Evolutionary conservation across 2,329 filamentous ascomycete genomes (phyloP).

Genomic region (Blastomyces silverae): DNA sequence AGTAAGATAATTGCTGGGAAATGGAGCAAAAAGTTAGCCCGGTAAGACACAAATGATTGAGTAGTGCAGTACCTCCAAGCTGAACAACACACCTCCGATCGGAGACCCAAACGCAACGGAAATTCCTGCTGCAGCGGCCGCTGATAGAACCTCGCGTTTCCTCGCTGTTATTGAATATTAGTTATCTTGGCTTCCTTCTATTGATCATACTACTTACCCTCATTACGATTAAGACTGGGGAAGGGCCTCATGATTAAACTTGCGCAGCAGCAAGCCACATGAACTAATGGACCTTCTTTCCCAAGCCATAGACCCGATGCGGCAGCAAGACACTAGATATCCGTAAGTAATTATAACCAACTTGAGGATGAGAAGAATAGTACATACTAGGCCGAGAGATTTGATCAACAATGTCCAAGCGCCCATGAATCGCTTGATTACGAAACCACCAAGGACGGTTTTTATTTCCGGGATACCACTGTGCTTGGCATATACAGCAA

Average conservation of each 20-base stretch:
- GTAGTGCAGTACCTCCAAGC: conserved; percentile 65
- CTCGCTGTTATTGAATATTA: conserved; percentile 53
- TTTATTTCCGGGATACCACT: conserved; percentile 99
- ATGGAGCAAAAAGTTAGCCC: conserved; percentile 21
- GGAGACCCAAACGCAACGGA: conserved; percentile 91
- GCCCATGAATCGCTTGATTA: conserved; percentile 97
- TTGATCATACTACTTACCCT: conserved; percentile 40
- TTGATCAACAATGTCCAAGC: conserved; percentile 91
- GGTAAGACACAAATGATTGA: background rate
- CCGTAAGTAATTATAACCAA: conserved; percentile 3
- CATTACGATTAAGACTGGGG: conserved; percentile 83
- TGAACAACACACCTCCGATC: conserved; percentile 91
- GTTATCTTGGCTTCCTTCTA: background rate
- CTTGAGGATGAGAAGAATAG: background rate
- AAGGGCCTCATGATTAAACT: conserved; percentile 94
- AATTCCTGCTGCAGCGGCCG: conserved; percentile 84
- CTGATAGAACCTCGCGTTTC: conserved; percentile 87
- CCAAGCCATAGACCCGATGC: conserved; percentile 90
- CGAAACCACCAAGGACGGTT: conserved; percentile 95
- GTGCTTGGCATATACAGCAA: conserved; percentile 93
- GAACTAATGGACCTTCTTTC: conserved; percentile 94
- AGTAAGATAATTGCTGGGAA: conserved; percentile 79
- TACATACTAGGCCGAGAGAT: conserved; percentile 61
- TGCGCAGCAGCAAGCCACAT: conserved; percentile 95
- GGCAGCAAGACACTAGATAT: conserved; percentile 66